Evolutionary conservation across 208 protist genomes (phyloP), one percentile per base, ranked within the genome.

Genomic region (Leishmania tropica): DNA sequence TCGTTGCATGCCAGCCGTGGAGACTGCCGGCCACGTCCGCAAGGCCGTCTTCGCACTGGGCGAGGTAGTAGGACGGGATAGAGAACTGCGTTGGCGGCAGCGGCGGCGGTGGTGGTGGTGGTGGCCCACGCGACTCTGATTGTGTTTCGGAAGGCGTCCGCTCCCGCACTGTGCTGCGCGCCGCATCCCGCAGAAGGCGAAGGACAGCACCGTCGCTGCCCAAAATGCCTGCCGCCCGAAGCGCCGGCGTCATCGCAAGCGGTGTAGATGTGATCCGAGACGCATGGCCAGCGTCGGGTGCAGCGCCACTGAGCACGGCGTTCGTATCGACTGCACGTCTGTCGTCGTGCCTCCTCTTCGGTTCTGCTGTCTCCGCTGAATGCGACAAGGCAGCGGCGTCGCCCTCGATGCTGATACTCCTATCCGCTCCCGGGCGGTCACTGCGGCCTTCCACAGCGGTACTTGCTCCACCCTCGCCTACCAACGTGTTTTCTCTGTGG

Each of bases 1-100:
- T 78, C 24, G 78, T 62, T 19, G 56, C 54, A 79, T 85, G 82
- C 82, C 82, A 85, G 0, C 70, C 73, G 17, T 37, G 76, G 60
- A 58, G 47, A 7, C 42, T 75, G 79, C 60, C 67, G 5, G 54
- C 24, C 2, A 80, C 79, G 64, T 83, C 83, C 8, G 74, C n/a
- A 28, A 85, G 64, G 21, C 82, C 82, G 56, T 85, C 78, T 31
- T 82, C 78, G 56, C 78, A 85, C 65, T 82, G 82, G 8, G 82
- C 82, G 7, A 53, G 82, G 73, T 85, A 85, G 82, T 81, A 85
- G 28, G 82, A 51, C 4, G 76, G 76, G 17, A 79, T 1, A 31
- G 45, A 53, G n/a, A 81, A 19, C 4, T 51, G 71, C n/a, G 37
- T n/a, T 21, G 13, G 7, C 54, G 75, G 37, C 2, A 48, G 13